Conservation (phyloP, 2,329 filamentous ascomycete species). For the Phaeosphaeria sp. region DNA sequence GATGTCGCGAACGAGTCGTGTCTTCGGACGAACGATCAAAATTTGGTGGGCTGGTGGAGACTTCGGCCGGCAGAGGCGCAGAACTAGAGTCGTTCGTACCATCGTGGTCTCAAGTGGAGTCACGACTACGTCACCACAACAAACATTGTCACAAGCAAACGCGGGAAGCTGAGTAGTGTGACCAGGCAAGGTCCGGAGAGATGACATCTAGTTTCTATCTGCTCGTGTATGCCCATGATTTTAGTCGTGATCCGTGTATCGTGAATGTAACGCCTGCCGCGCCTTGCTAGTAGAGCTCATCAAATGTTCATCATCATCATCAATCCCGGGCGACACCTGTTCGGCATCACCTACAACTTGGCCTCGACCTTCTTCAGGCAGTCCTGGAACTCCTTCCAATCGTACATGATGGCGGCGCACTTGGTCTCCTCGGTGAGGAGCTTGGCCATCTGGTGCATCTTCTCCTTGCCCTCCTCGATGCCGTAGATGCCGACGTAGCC, state of each 20-base stretch:
- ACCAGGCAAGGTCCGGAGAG: constrained; percentile 12
- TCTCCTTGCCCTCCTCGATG: constrained; percentile 51
- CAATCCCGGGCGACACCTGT: not conserved
- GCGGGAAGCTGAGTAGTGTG: not conserved
- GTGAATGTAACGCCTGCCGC: constrained; percentile 19
- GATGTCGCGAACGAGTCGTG: not conserved
- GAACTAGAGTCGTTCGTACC: not conserved
- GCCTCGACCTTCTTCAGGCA: constrained; percentile 57
- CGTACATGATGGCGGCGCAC: constrained; percentile 57
- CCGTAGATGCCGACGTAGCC: constrained; percentile 78
- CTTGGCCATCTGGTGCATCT: constrained; percentile 58
- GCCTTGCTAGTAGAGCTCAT: constrained; percentile 15
- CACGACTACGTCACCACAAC: constrained; percentile 2
- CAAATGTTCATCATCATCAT: constrained; percentile 10
- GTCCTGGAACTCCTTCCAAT: constrained; percentile 60
- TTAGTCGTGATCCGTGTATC: constrained; percentile 27
- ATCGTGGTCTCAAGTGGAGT: not conserved
- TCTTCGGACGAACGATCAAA: not conserved
- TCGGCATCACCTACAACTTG: constrained; percentile 35
- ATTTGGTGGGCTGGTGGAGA: not conserved
- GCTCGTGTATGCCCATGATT: constrained; percentile 18
- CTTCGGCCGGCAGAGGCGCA: not conserved
- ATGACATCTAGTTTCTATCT: constrained; percentile 26
- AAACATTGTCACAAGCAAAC: not conserved
- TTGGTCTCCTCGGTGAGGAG: constrained; percentile 57